Evolutionary conservation across 495 filamentous ascomycete species (phyloP).

Genomic region (Zalerion maritima): DNA sequence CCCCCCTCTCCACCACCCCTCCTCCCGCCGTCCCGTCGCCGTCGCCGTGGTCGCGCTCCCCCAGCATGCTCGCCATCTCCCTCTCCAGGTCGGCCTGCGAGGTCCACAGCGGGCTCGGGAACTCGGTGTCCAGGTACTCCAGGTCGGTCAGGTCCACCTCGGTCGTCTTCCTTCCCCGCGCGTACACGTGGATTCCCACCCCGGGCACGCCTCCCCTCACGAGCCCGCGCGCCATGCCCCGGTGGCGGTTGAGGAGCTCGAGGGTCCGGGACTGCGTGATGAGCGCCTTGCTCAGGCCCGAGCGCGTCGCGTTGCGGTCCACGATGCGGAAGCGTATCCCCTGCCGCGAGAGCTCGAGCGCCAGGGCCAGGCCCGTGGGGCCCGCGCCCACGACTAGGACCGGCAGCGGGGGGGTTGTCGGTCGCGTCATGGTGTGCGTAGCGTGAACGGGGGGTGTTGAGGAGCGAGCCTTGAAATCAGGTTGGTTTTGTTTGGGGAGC

Average conservation of each 20-base stretch:
- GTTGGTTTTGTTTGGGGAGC: no score
- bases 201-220: constrained; percentile 15
- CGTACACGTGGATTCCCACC: constrained; percentile 15
- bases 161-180: constrained; percentile 14
- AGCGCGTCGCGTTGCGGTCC: constrained; percentile 20
- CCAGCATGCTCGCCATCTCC: constrained; percentile 7
- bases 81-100: constrained; percentile 20
- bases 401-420: no score
- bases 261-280: constrained; percentile 28
- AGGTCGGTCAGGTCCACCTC: constrained; percentile 15
- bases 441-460: no score
- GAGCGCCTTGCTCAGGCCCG: constrained; percentile 27
- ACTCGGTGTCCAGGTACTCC: constrained; percentile 18
- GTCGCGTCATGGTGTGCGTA: no score
- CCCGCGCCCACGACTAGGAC: constrained; percentile 23
- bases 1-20: constrained; percentile 7
- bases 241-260: constrained; percentile 31
- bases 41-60: no score
- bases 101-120: constrained; percentile 21
- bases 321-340: constrained; percentile 26
- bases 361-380: constrained; percentile 18
- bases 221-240: constrained; percentile 17
- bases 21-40: no score
- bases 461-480: no score
- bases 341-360: constrained; percentile 21